Evolutionary conservation across 768 basidiomycete genomes (phyloP).

Genomic region (Trametes meyenii): DNA sequence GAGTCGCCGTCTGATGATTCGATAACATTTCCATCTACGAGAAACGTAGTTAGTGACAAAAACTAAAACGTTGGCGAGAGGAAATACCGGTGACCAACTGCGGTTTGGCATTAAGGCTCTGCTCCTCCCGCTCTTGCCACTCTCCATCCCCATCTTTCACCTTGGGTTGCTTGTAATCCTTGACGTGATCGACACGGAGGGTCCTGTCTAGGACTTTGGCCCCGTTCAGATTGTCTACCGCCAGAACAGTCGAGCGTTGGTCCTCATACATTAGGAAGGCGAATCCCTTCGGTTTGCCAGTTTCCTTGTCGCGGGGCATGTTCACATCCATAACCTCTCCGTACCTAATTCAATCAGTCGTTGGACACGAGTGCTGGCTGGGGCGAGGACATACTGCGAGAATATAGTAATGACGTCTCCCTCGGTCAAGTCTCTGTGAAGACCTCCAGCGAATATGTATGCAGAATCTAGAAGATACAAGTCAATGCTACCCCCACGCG

Average conservation of each 20-base stretch:
- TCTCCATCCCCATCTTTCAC: constrained; percentile 81
- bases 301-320: constrained; percentile 91
- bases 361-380: background rate
- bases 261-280: constrained; percentile 99
- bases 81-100: constrained; percentile 56
- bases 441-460: constrained; percentile 91
- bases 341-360: constrained; percentile 57
- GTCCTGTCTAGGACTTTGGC: constrained; percentile 85
- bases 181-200: constrained; percentile 90
- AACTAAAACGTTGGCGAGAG: background rate
- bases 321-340: constrained; percentile 97
- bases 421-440: constrained; percentile 88
- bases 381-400: constrained; percentile 75
- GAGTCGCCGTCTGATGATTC: constrained; percentile 65
- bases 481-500: background rate
- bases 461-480: constrained; percentile 72
- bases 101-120: constrained; percentile 87
- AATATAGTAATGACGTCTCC: constrained; percentile 97
- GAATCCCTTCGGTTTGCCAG: constrained; percentile 89
- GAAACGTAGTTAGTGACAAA: background rate
- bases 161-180: constrained; percentile 88
- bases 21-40: constrained; percentile 57
- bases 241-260: constrained; percentile 92
- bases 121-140: constrained; percentile 81
- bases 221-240: constrained; percentile 98